Conservation (phyloP, 2,329 filamentous ascomycete genomes). For the Arthrobotrys megalospora region DNA sequence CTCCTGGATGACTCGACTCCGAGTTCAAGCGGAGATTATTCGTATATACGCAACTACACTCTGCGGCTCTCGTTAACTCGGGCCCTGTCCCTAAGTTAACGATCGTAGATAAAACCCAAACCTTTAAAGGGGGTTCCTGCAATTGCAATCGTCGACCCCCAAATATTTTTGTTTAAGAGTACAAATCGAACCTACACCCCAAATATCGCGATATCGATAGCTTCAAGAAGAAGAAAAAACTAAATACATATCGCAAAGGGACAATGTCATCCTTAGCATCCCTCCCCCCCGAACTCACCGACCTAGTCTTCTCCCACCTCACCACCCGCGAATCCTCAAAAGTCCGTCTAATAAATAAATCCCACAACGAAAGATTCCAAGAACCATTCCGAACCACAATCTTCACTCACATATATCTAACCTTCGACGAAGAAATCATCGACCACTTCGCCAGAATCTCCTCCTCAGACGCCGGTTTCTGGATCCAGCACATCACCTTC, state of each 20-base stretch:
- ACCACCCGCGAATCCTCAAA: background rate
- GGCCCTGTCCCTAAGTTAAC: too few relatives aligned
- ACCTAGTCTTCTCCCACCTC: constrained; percentile 8
- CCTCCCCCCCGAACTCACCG: constrained; percentile 14
- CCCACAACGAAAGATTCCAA: background rate
- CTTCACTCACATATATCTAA: background rate
- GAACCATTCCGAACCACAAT: background rate
- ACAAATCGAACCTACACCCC: too few relatives aligned
- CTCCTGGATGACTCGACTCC: too few relatives aligned
- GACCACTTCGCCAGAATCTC: background rate
- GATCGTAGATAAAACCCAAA: too few relatives aligned
- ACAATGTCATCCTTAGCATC: background rate
- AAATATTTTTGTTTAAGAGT: too few relatives aligned
- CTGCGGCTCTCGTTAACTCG: too few relatives aligned
- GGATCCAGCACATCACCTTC: background rate
- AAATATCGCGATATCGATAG: too few relatives aligned
- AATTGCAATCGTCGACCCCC: too few relatives aligned
- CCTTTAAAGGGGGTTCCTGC: too few relatives aligned
- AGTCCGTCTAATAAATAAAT: background rate
- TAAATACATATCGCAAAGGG: background rate
- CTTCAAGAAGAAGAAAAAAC: too few relatives aligned
- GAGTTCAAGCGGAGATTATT: too few relatives aligned
- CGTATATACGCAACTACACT: too few relatives aligned
- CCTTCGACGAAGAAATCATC: background rate
- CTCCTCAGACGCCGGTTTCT: background rate